phyloP scores from a whole-genome alignment of 1,284 basidiomycete species.

The Ceratobasidium sp. region DNA sequence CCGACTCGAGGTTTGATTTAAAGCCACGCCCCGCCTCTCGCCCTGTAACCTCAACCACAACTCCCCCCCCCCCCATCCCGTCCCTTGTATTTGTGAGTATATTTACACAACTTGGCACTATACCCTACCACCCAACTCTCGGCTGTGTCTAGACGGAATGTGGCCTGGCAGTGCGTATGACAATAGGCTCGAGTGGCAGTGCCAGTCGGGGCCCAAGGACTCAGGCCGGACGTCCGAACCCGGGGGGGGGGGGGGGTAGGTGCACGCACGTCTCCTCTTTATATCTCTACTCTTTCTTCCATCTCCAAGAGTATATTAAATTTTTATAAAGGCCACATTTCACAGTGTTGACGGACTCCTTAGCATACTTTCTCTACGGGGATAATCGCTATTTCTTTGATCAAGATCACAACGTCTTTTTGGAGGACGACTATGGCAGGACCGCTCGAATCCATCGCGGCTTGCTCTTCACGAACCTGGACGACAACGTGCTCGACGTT shows the following conservation, averaged over 20 bases:
- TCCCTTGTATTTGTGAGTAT: neutral
- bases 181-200: no score
- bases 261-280: no score
- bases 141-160: neutral
- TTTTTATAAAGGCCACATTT: neutral
- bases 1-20: no score
- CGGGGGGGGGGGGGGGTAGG: no score
- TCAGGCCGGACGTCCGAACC: no score
- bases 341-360: neutral
- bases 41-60: constrained; percentile 16
- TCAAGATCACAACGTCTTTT: constrained; percentile 15
- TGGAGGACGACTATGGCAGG: neutral
- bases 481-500: neutral
- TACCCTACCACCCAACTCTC: neutral
- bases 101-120: no score
- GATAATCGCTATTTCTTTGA: constrained; percentile 6
- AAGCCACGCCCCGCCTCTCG: neutral
- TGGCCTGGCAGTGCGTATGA: neutral
- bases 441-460: neutral
- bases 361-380: constrained; percentile 6
- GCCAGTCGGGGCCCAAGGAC: no score
- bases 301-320: no score
- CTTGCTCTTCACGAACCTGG: neutral
- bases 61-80: neutral
- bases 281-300: no score